Evolutionary conservation across 179 eudicot genomes (phyloP).

Genomic region (Actinidia arguta): DNA sequence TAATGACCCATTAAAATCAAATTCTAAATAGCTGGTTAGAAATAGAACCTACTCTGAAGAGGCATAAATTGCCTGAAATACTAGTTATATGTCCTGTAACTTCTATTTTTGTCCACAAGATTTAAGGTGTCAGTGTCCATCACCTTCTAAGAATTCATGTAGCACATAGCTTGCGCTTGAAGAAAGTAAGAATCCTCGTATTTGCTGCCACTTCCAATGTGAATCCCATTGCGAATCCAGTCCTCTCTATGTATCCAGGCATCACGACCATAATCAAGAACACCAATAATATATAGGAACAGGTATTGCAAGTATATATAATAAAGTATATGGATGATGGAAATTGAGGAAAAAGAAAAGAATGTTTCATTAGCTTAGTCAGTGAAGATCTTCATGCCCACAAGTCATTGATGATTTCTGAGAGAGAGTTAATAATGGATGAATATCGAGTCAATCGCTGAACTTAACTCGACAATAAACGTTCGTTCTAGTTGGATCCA

Average conservation of each 20-base stretch:
- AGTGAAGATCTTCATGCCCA: neutral
- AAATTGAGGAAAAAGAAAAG: neutral
- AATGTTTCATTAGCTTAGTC: neutral
- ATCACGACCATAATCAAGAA: conserved; percentile 79
- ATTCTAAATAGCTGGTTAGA: no score
- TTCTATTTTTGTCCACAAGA: no score
- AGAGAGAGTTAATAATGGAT: neutral
- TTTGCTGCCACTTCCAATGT: conserved; percentile 80
- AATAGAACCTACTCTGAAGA: no score
- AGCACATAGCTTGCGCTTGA: conserved; percentile 93
- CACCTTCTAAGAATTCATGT: conserved; percentile 62
- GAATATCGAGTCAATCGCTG: neutral
- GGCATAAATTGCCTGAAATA: no score
- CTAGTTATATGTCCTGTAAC: no score
- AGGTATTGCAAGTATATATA: neutral
- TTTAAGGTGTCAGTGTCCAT: neutral
- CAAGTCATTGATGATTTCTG: neutral
- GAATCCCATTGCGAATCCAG: conserved; percentile 88
- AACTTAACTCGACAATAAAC: neutral
- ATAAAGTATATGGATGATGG: neutral
- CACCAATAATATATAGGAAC: conserved; percentile 68
- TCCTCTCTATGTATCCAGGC: conserved; percentile 97
- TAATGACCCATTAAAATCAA: no score
- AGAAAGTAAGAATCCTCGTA: conserved; percentile 87
- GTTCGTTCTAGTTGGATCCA: neutral